These are phyloP conservation scores for Saussurea involucrata DNA, from an alignment of 129 eudicot genomes.

Conservation along the genomic window DNA sequence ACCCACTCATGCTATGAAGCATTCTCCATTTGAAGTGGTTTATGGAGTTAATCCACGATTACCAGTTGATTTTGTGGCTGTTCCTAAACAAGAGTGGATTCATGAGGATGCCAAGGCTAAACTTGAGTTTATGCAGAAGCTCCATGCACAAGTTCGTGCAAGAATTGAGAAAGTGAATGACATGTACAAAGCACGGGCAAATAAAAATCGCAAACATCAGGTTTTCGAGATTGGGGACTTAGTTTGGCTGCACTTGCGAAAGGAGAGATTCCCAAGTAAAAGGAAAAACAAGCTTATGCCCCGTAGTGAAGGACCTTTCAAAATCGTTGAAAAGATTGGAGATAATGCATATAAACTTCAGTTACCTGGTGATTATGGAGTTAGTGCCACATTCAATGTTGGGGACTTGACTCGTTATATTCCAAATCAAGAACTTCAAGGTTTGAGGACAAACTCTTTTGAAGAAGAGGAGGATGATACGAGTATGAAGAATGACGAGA, in stretches of 20 bases:
- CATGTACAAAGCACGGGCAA: background rate
- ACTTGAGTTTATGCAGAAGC: background rate
- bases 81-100: background rate
- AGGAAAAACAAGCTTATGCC: background rate
- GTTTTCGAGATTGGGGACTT: background rate
- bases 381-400: background rate
- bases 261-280: background rate
- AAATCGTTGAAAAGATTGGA: background rate
- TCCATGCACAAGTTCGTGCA: background rate
- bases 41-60: background rate
- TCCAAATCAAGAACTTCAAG: background rate
- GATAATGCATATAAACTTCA: background rate
- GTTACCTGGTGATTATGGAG: background rate
- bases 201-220: background rate
- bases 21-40: background rate
- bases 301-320: background rate
- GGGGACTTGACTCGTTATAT: background rate
- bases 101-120: background rate
- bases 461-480: background rate
- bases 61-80: background rate
- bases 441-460: background rate
- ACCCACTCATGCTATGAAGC: no score
- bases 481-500: background rate
- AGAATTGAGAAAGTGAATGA: background rate
- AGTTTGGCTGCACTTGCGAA: background rate